A percentile compares a stretch with the other conserved stretches of the same genome.
phyloP scores from a whole-genome alignment of 352 stramenopile genomes.

The Elongisporangium prolatum region DNA sequence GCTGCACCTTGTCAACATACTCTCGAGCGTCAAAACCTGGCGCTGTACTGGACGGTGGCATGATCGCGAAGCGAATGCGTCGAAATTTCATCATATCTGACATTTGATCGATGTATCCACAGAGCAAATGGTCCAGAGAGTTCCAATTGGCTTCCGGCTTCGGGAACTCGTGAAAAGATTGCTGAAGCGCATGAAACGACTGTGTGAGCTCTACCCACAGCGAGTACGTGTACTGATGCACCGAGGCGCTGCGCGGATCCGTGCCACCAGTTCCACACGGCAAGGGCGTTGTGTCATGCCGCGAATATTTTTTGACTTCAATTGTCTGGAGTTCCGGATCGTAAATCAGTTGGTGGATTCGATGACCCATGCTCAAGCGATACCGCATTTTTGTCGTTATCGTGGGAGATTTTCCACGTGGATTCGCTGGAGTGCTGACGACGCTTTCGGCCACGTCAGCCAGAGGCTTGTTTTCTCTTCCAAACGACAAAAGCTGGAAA shows the following conservation, averaged over 20 bases:
- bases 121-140: constrained; percentile 65
- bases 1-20: constrained; percentile 48
- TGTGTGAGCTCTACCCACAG: constrained; percentile 59
- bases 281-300: constrained; percentile 21
- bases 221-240: constrained; percentile 57
- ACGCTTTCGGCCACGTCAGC: too few relatives aligned
- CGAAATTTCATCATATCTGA: constrained; percentile 63
- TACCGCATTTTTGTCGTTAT: constrained; percentile 24
- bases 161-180: constrained; percentile 67
- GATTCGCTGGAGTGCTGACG: constrained; percentile 14
- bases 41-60: constrained; percentile 22
- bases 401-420: background rate
- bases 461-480: background rate
- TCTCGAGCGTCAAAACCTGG: background rate
- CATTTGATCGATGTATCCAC: constrained; percentile 75
- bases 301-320: constrained; percentile 74
- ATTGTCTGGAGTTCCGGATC: constrained; percentile 67
- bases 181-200: constrained; percentile 67
- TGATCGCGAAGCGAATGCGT: constrained; percentile 63
- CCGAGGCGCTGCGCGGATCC: too few relatives aligned
- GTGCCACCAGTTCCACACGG: too few relatives aligned
- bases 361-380: constrained; percentile 74
- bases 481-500: constrained; percentile 62
- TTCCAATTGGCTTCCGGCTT: constrained; percentile 80
- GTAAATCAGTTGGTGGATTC: constrained; percentile 79